A percentile compares a stretch with the other conserved stretches of the same genome.
phyloP scores from a whole-genome alignment of 2,329 filamentous ascomycete genomes.

The Ceratocystiopsis brevicomis region DNA sequence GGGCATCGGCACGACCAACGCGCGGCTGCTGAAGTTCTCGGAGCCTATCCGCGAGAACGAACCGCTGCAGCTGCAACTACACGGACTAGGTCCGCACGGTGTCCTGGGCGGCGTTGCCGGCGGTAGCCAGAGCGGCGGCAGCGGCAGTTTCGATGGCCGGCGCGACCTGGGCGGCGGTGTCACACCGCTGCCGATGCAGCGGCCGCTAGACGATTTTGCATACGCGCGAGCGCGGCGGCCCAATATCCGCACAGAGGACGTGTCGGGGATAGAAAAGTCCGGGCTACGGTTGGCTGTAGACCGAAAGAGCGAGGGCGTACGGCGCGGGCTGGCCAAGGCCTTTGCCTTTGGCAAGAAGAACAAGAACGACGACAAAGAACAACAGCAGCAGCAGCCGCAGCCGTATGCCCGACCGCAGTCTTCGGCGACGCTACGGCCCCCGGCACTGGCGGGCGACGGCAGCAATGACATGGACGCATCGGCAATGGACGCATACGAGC shows the following conservation, averaged over 20 bases:
- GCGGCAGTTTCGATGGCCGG: slow-evolving; percentile 18
- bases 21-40: slow-evolving; percentile 27
- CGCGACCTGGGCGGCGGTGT: slow-evolving; percentile 12
- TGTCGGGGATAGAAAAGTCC: slow-evolving; percentile 35
- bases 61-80: neutral
- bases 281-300: slow-evolving; percentile 32
- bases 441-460: slow-evolving; percentile 2
- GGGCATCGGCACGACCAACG: slow-evolving; percentile 24
- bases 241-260: slow-evolving; percentile 28
- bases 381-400: slow-evolving; percentile 11
- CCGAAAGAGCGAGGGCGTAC: slow-evolving; percentile 35
- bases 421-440: slow-evolving; percentile 19
- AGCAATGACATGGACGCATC: slow-evolving; percentile 8
- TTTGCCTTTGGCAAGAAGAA: slow-evolving; percentile 33
- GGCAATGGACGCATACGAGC: slow-evolving; percentile 3
- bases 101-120: slow-evolving; percentile 13
- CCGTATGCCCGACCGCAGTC: slow-evolving; percentile 18
- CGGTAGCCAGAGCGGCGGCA: slow-evolving; percentile 22
- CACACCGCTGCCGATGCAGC: slow-evolving; percentile 6
- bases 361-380: slow-evolving; percentile 12
- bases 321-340: slow-evolving; percentile 32
- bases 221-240: slow-evolving; percentile 25
- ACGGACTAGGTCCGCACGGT: no score
- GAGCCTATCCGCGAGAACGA: slow-evolving; percentile 20
- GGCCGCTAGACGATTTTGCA: slow-evolving; percentile 23